Evolutionary conservation across 176 grass and related monocot species (phyloP).

Genomic region (bread wheat (Triticum aestivum)): DNA sequence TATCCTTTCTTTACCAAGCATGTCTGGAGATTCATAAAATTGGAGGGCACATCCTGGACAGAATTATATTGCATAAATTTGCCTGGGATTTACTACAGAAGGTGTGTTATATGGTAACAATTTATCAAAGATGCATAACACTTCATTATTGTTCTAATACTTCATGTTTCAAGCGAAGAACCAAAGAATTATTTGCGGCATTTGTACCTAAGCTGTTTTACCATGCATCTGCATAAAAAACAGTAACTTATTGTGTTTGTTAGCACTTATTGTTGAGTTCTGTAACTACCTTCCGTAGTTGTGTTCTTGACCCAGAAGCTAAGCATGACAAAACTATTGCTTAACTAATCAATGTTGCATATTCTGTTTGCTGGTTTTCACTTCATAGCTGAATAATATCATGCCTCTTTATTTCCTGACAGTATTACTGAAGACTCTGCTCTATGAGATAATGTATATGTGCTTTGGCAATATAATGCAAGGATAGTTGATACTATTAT

Average conservation of each 20-base stretch:
- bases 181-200: not conserved
- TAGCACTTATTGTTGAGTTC: not conserved
- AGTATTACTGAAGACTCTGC: not conserved
- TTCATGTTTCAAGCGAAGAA: not conserved
- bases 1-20: constrained; percentile 92
- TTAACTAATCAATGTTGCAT: not conserved
- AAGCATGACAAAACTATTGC: not conserved
- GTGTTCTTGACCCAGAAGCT: constrained; percentile 6
- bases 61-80: constrained; percentile 81
- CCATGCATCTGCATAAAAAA: not conserved
- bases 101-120: constrained; percentile 45
- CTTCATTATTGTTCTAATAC: constrained; percentile 23
- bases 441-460: not conserved
- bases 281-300: not conserved
- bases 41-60: constrained; percentile 94
- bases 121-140: constrained; percentile 6
- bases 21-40: constrained; percentile 96
- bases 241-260: not conserved
- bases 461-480: not conserved
- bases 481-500: not conserved
- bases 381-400: not conserved
- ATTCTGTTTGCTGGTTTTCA: not conserved
- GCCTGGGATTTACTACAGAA: constrained; percentile 84
- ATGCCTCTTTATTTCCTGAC: not conserved
- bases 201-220: constrained; percentile 27